These are phyloP conservation scores for Trichosporon ovoides DNA, from an alignment of 1,284 basidiomycete species.

Conservation along the genomic window DNA sequence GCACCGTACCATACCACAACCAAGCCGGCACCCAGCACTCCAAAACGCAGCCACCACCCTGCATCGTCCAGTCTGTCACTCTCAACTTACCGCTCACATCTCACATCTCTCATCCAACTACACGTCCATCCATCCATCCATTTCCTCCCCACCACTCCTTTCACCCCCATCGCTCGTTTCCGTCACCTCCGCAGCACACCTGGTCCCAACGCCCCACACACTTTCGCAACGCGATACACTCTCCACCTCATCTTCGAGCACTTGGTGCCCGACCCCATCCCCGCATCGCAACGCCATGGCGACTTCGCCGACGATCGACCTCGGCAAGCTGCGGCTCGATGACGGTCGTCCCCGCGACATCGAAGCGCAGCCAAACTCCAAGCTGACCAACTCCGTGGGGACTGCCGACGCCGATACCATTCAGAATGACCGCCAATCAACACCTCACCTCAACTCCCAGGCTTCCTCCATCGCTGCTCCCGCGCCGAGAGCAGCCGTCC, in stretches of 20 bases:
- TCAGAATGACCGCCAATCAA: neutral
- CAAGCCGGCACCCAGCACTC: neutral
- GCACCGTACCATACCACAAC: neutral
- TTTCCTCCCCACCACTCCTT: neutral
- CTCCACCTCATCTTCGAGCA: neutral
- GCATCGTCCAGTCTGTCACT: too few relatives aligned
- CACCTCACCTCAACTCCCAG: neutral
- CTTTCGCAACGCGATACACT: too few relatives aligned
- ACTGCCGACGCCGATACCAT: neutral
- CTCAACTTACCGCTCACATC: too few relatives aligned
- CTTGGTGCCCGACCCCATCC: neutral
- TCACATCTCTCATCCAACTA: neutral
- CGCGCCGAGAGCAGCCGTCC: neutral
- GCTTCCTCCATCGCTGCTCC: neutral
- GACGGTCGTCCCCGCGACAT: neutral
- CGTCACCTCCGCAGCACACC: too few relatives aligned
- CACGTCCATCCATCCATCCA: neutral
- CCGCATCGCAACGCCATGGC: neutral
- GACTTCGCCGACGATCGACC: neutral
- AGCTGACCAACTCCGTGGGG: neutral
- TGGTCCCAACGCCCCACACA: too few relatives aligned
- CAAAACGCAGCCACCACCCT: too few relatives aligned
- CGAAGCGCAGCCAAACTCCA: neutral
- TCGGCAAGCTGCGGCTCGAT: neutral
- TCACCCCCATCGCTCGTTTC: too few relatives aligned